Percentiles rank a stretch among this genome's conserved stretches.
Evolutionary conservation across 2,329 filamentous ascomycete species (phyloP).

Genomic region (Zymoseptoria tritici): DNA sequence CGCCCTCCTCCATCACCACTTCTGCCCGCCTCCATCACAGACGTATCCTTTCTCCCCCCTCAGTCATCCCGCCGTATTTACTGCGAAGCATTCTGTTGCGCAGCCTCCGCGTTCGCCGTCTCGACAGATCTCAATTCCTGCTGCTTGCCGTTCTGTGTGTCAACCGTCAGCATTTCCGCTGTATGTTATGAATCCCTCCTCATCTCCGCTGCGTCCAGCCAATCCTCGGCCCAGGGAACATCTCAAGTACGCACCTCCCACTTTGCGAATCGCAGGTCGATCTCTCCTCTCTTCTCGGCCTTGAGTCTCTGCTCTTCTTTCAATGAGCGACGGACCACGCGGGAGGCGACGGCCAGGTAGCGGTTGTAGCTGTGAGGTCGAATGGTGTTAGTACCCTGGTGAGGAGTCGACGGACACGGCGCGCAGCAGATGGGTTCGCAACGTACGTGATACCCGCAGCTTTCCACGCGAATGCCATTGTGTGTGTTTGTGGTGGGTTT

Average conservation of each 20-base stretch:
- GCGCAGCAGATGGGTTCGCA: neutral
- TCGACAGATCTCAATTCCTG: slow-evolving; percentile 71
- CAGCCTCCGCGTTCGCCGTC: slow-evolving; percentile 45
- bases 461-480: slow-evolving; percentile 98
- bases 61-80: slow-evolving; percentile 20
- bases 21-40: slow-evolving; percentile 4
- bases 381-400: slow-evolving; percentile 14
- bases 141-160: slow-evolving; percentile 86
- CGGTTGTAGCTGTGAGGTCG: slow-evolving; percentile 84
- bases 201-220: slow-evolving; percentile 1
- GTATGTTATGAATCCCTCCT: neutral
- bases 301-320: slow-evolving; percentile 86
- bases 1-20: neutral
- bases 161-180: slow-evolving; percentile 13
- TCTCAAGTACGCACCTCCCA: slow-evolving; percentile 72
- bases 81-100: slow-evolving; percentile 32
- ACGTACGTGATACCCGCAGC: slow-evolving; percentile 90
- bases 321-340: slow-evolving; percentile 89
- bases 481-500: slow-evolving; percentile 37
- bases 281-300: slow-evolving; percentile 84
- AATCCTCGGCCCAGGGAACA: neutral
- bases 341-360: slow-evolving; percentile 92
- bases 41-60: slow-evolving; percentile 2
- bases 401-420: neutral
- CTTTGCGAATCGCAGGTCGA: slow-evolving; percentile 84